These are phyloP conservation scores for Lentinus brumalis DNA, from an alignment of 768 basidiomycete species.

Conservation along the genomic window DNA sequence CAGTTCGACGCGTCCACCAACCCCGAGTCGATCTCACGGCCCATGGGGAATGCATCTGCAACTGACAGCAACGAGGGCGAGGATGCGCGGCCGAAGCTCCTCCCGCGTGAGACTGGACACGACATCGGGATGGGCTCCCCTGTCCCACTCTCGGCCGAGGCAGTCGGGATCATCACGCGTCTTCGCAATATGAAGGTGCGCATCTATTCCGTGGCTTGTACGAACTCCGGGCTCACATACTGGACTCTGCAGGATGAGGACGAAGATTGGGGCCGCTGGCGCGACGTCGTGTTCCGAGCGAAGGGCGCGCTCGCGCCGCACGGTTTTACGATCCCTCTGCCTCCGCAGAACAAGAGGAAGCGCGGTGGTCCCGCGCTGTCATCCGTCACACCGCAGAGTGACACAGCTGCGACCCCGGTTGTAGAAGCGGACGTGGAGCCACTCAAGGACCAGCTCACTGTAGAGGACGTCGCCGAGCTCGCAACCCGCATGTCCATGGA, in stretches of 20 bases:
- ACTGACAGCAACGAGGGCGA: not conserved
- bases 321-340: slow-evolving; percentile 48
- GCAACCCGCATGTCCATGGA: slow-evolving; percentile 14
- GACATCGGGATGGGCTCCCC: slow-evolving; percentile 90
- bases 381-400: not conserved
- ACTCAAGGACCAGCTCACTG: slow-evolving; percentile 40
- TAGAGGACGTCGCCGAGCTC: slow-evolving; percentile 49
- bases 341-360: slow-evolving; percentile 61
- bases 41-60: not conserved
- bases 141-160: slow-evolving; percentile 74
- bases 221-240: not conserved
- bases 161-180: slow-evolving; percentile 75
- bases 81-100: slow-evolving; percentile 40
- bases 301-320: slow-evolving; percentile 57
- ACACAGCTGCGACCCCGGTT: slow-evolving; percentile 18
- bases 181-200: slow-evolving; percentile 82
- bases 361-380: slow-evolving; percentile 50
- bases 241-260: slow-evolving; percentile 62
- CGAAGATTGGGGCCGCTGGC: slow-evolving; percentile 89
- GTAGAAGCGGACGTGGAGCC: slow-evolving; percentile 14
- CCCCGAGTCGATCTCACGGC: slow-evolving; percentile 22
- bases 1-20: slow-evolving; percentile 30
- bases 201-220: not conserved
- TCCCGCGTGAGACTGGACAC: slow-evolving; percentile 84
- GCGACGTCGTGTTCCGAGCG: slow-evolving; percentile 80